A percentile compares a stretch with the other conserved stretches of the same genome.
Conservation (phyloP, 2,329 filamentous ascomycete genomes). For the Cercospora citrullina region DNA sequence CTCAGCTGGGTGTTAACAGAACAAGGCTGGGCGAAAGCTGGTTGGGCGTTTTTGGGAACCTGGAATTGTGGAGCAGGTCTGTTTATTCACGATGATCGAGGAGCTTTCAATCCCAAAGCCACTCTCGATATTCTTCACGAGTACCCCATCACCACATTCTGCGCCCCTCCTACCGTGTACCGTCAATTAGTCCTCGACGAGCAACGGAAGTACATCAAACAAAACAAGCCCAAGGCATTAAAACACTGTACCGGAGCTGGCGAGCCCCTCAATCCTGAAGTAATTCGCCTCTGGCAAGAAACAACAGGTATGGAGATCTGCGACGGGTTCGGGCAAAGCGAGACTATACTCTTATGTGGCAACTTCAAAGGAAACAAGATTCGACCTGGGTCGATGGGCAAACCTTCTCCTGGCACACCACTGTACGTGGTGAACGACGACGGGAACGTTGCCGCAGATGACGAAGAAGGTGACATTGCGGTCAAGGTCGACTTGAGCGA, state of each 20-base stretch:
- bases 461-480: conserved; percentile 44
- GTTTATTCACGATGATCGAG: conserved; percentile 44
- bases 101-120: conserved; percentile 37
- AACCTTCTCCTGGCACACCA: conserved; percentile 42
- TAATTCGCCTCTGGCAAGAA: conserved; percentile 42
- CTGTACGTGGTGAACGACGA: conserved; percentile 39
- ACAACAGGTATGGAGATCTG: conserved; percentile 42
- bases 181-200: conserved; percentile 43
- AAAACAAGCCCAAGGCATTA: conserved; percentile 35
- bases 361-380: conserved; percentile 41
- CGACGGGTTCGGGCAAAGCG: conserved; percentile 46
- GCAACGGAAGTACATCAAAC: conserved; percentile 33
- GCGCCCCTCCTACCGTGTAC: conserved; percentile 46
- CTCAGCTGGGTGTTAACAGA: conserved; percentile 46
- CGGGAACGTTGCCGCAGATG: conserved; percentile 33
- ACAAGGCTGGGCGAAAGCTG: conserved; percentile 48
- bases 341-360: conserved; percentile 44
- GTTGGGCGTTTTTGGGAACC: conserved; percentile 44
- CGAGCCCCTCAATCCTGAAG: conserved; percentile 45
- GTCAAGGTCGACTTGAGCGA: conserved; percentile 28
- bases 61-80: conserved; percentile 46
- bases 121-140: conserved; percentile 40
- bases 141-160: conserved; percentile 46
- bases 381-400: conserved; percentile 45
- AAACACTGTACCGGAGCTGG: conserved; percentile 44